Evolutionary conservation across 805 yeast species (phyloP), one percentile per base, ranked within the genome.

Genomic region (Saccharomycopsis selenospora): DNA sequence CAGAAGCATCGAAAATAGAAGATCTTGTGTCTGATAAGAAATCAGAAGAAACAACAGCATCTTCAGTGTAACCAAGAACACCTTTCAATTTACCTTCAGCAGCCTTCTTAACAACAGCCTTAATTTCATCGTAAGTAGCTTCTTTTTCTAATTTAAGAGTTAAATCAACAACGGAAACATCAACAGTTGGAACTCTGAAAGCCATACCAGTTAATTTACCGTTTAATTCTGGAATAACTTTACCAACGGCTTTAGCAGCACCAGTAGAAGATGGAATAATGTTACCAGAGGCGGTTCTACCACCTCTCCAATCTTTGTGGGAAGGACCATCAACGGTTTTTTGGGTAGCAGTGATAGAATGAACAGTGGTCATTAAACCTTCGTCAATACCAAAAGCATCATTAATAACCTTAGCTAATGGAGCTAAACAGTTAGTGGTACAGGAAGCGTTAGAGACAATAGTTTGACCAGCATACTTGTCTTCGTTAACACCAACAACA

Each of bases 231-330:
- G 96, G 96, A 63, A 88, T 82, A 62, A 88, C 95, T 80, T 86
- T 86, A 70, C 95, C 95, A 62, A 88, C 96, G 58, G 95, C 95
- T 82, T 88, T 88, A 65, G 96, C 96, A 63, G 96, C 96, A 81
- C 96, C 96, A 56, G 96, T 88, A 56, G 95, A 85, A 36, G 95
- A 86, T 66, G 96, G 96, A 61, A 88, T 88, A 70, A 88, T 85
- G 84, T 88, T 88, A 67, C 90, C 95, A 55, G 91, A 83, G 67
- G 95, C 95, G 61, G 95, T 84, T 77, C 96, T 85, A 70, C 96
- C 96, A 69, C 96, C 95, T 81, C 96, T 84, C 96, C 96, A 88
- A 79, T 88, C 96, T 80, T 88, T 88, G 80, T 82, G 88, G 68
- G 95, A 86, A 63, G 96, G 95, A 73, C 96, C 96, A 70, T 88